Evolutionary conservation across 2,329 filamentous ascomycete species (phyloP), one percentile per base, ranked within the genome.

Genomic region (Talaromyces piceae): DNA sequence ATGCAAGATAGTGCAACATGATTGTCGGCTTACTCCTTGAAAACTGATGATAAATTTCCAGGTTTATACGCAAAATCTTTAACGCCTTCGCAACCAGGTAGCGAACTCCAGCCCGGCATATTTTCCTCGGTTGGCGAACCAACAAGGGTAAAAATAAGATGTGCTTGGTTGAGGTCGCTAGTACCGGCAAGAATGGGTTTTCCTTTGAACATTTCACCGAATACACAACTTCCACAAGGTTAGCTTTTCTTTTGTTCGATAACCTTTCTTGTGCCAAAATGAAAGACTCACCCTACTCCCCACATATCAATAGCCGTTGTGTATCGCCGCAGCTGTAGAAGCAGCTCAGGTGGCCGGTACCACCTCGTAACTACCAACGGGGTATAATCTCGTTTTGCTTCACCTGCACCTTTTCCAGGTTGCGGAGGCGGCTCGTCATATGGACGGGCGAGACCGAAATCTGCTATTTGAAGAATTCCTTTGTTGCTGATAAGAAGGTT

Each of bases 251-350:
- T 30, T 37, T 46, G 44, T 13, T 33, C 16, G 20, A 22, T 20
- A 47, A 37, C 33, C 20, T 26, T 22, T 18, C n/a, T 37, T 27
- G 11, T 13, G 9, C 12, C 46, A 8, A 50, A 23, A 13, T 48
- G 18, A 48, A n/a, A n/a, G 47, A 67, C 82, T 74, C 76, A 91
- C 87, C 91, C 93, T 59, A 96, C 91, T 60, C 93, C 93, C 93
- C 93, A 98, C 72, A 98, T 83, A 69, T 98, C 93, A 62, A 98
- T 96, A 8, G 93, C 91, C 12, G 91, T 89, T n/a, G 93, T 98
- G 70, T 98, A 98, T 58, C 83, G 83, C 61, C 90, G 84, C 27
- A 98, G 77, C 57, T 91, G 87, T 45, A 98, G 78, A 27, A 98
- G 76, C 33, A 98, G 77, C 76, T 98, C 93, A 0, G 93, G 93